Conservation (phyloP, 2,329 filamentous ascomycete species). For the Xylariales sp. region DNA sequence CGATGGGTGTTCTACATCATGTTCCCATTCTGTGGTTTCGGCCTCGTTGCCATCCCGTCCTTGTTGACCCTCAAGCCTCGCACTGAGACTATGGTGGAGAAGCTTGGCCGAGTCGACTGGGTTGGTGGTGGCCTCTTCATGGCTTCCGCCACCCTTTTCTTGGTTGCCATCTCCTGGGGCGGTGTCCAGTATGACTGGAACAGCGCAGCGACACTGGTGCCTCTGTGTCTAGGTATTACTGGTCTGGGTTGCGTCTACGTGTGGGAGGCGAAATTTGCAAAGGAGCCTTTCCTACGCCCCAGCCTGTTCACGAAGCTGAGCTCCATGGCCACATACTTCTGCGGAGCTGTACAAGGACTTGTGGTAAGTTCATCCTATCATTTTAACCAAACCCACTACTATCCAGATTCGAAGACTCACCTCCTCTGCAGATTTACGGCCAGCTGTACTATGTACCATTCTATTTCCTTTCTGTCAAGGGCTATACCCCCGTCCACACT, state of each 20-base stretch:
- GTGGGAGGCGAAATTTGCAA: constrained; percentile 30
- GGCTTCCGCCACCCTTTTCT: constrained; percentile 10
- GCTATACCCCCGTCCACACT: not conserved
- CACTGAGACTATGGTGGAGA: constrained; percentile 24
- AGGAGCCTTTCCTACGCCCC: constrained; percentile 23
- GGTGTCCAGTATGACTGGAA: constrained; percentile 39
- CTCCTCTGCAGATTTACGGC: constrained; percentile 8
- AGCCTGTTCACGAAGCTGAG: constrained; percentile 7
- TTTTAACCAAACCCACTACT: constrained; percentile 16
- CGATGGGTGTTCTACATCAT: constrained; percentile 31
- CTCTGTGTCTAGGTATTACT: constrained; percentile 37
- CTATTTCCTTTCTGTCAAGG: constrained; percentile 4
- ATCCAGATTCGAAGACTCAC: constrained; percentile 10
- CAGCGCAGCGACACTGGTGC: constrained; percentile 32
- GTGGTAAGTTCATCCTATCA: too few relatives aligned
- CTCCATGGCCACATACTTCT: constrained; percentile 23
- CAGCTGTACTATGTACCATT: constrained; percentile 5
- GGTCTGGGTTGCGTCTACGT: constrained; percentile 31
- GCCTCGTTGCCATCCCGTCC: constrained; percentile 33
- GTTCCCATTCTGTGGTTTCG: constrained; percentile 36
- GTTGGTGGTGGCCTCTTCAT: constrained; percentile 41
- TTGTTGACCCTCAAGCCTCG: constrained; percentile 35
- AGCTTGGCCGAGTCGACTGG: constrained; percentile 38
- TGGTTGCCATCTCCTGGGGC: constrained; percentile 25
- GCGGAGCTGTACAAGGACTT: constrained; percentile 27